Conservation (phyloP, 805 yeast species). For the Candida tibetensis region DNA sequence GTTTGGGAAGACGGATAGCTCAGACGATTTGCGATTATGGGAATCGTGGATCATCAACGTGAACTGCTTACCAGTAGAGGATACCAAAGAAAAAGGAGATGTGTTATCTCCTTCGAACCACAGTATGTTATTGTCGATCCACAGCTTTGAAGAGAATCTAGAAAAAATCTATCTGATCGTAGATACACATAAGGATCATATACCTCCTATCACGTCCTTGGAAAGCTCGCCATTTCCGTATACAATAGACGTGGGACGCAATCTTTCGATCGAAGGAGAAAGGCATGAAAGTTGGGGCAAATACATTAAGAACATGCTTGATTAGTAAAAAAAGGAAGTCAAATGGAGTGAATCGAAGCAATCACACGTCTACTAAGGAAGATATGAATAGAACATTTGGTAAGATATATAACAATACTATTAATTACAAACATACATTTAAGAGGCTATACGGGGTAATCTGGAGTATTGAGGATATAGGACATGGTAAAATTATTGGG, state of each 20-base stretch:
- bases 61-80: constrained; percentile 37
- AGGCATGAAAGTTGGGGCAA: constrained; percentile 40
- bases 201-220: constrained; percentile 70
- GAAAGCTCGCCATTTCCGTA: constrained; percentile 66
- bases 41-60: constrained; percentile 66
- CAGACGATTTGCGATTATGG: constrained; percentile 54
- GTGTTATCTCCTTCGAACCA: constrained; percentile 10
- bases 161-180: constrained; percentile 48
- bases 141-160: constrained; percentile 40
- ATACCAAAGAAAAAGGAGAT: constrained; percentile 6
- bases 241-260: constrained; percentile 24
- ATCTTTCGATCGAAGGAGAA: constrained; percentile 11
- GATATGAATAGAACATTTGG: too few species aligned
- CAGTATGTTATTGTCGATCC: constrained; percentile 33
- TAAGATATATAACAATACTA: too few species aligned
- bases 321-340: constrained; percentile 4
- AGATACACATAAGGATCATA: constrained; percentile 58
- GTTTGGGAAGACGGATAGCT: constrained; percentile 35
- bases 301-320: constrained; percentile 24
- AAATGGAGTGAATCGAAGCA: not conserved
- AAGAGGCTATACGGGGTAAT: too few species aligned
- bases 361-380: too few species aligned
- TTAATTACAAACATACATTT: too few species aligned
- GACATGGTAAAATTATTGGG: too few species aligned
- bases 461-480: too few species aligned